phyloP scores from a whole-genome alignment of 768 basidiomycete species.

The Suillus fuscotomentosus region DNA sequence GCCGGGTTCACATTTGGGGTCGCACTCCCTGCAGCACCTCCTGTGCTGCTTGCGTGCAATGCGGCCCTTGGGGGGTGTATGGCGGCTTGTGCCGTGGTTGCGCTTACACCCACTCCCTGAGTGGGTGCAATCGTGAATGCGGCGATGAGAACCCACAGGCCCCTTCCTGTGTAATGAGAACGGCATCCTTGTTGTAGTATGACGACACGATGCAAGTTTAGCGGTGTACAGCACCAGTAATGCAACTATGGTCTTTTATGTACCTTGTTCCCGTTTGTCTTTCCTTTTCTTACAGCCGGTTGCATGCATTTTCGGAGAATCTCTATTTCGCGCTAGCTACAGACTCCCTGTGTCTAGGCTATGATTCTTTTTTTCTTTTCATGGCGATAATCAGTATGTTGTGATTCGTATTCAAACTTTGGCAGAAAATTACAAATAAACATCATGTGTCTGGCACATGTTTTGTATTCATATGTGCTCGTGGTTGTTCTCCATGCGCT shows the following conservation, averaged over 20 bases:
- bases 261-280: background rate
- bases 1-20: constrained; percentile 27
- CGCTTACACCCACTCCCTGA: constrained; percentile 26
- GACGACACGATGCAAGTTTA: too few species aligned
- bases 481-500: too few species aligned
- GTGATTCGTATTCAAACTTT: too few species aligned
- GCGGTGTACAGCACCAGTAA: background rate
- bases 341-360: background rate
- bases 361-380: too few species aligned
- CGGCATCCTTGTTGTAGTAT: too few species aligned
- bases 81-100: constrained; percentile 19
- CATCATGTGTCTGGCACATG: too few species aligned
- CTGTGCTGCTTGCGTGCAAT: constrained; percentile 24
- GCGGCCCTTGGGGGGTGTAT: constrained; percentile 22
- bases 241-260: background rate
- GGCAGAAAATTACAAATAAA: too few species aligned
- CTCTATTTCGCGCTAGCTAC: background rate
- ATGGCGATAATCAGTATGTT: too few species aligned
- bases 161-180: background rate
- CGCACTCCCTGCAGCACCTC: constrained; percentile 16
- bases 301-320: background rate
- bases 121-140: background rate
- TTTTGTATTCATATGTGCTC: too few species aligned
- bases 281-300: too few species aligned
- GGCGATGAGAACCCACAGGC: background rate